Evolutionary conservation across 495 filamentous ascomycete species (phyloP), one percentile per base, ranked within the genome.

Genomic region (Parmelia sp.): DNA sequence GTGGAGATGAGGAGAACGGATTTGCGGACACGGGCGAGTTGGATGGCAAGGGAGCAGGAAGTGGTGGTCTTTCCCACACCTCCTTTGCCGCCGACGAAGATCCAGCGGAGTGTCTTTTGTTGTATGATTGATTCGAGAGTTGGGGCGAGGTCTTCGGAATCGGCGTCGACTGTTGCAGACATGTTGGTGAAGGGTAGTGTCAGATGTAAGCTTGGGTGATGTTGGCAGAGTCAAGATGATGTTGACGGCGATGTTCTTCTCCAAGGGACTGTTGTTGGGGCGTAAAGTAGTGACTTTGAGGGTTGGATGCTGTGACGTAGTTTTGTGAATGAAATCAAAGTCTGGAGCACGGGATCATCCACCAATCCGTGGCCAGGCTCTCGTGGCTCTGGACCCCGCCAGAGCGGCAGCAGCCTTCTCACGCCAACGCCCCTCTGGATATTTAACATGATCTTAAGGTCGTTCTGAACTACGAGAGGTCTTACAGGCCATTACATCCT

Each of bases 61-160:
- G 95, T 97, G 21, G 95, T 99, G 17, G 94, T 99, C 81, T 99
- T 99, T 71, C 94, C 94, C n/a, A 99, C 94, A 71, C 94, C 94
- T 68, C 94, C 94, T 82, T 99, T 99, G 62, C 94, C 94, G 70
- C 94, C 94, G 57, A 97, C 95, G 71, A 99, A 99, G 75, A 99
- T 96, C 95, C 95, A 99, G 67, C 94, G 91, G 58, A 99, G 86
- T 25, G 90, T 87, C 71, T 89, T 90, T 74, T 99, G 94, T 79
- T 92, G 89, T 71, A 97, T 82, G 70, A 99, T 91, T 53, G 90
- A 89, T 82, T 96, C 89, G 72, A 99, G 89, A 44, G 91, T 90
- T 23, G 95, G 90, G 80, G 95, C 91, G 77, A 97, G 83, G 65
- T 81, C 74, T 74, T 90, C 87, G 63, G 90, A 86, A 73, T 90